Conservation (phyloP, 2,329 filamentous ascomycete species). For the Verticillium longisporum region DNA sequence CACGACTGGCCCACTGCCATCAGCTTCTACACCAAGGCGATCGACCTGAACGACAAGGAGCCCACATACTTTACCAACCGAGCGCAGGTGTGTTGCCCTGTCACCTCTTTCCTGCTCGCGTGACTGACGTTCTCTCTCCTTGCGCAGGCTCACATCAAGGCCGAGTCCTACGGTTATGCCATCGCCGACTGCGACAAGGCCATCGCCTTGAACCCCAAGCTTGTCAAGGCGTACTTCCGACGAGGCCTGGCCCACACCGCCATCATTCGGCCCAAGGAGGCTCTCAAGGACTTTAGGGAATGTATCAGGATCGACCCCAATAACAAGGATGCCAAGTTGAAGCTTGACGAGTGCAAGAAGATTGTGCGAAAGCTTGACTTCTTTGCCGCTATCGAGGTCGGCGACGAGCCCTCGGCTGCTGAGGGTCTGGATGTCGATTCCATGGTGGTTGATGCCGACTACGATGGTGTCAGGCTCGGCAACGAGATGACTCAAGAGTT, state of each 20-base stretch:
- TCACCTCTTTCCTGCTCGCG: conserved; percentile 24
- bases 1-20: conserved; percentile 83
- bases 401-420: conserved; percentile 85
- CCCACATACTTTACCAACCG: conserved; percentile 91
- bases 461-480: conserved; percentile 75
- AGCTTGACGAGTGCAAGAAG: conserved; percentile 90
- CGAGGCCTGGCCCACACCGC: conserved; percentile 87
- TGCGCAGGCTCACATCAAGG: conserved; percentile 80
- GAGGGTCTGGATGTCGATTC: conserved; percentile 83
- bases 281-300: conserved; percentile 84
- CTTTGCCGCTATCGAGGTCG: conserved; percentile 88
- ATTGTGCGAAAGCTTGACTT: conserved; percentile 89
- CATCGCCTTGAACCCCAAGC: conserved; percentile 78
- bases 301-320: conserved; percentile 80
- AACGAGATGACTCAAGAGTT: conserved; percentile 93
- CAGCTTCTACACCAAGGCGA: conserved; percentile 80
- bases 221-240: conserved; percentile 94
- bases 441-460: conserved; percentile 74
- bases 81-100: conserved; percentile 64
- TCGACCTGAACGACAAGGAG: conserved; percentile 74
- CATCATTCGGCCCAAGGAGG: conserved; percentile 82
- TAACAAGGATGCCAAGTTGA: conserved; percentile 87
- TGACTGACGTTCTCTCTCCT: conserved; percentile 33
- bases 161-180: conserved; percentile 90
- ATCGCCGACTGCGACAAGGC: conserved; percentile 87